phyloP scores from a whole-genome alignment of 352 stramenopile genomes.

The Detonula confervacea region DNA sequence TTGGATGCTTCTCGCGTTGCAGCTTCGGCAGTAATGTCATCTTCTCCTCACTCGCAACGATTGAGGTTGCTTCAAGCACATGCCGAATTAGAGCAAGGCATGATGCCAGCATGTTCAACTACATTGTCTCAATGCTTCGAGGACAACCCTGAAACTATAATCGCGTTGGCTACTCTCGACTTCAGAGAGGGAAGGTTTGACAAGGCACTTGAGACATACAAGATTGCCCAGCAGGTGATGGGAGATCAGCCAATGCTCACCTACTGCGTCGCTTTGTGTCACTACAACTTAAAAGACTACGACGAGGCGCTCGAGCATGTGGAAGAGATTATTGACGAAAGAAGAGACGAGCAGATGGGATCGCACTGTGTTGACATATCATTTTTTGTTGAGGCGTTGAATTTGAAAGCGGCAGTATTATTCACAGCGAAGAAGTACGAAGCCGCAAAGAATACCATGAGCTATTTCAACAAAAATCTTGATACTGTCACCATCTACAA shows the following conservation, averaged over 20 bases:
- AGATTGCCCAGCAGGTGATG: constrained; percentile 91
- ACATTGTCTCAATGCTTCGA: constrained; percentile 90
- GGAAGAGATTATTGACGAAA: constrained; percentile 93
- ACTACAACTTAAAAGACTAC: constrained; percentile 92
- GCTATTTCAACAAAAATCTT: constrained; percentile 89
- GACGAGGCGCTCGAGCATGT: constrained; percentile 91
- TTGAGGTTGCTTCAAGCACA: constrained; percentile 82
- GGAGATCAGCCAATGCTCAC: constrained; percentile 92
- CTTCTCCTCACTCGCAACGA: constrained; percentile 36
- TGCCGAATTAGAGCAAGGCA: constrained; percentile 96
- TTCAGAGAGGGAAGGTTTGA: constrained; percentile 89
- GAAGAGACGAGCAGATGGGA: constrained; percentile 91
- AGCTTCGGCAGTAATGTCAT: constrained; percentile 55
- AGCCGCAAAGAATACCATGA: constrained; percentile 88
- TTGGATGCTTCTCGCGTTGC: constrained; percentile 72
- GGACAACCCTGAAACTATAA: constrained; percentile 91
- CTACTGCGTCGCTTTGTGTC: constrained; percentile 96
- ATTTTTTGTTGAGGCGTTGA: constrained; percentile 93
- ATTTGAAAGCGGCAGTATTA: constrained; percentile 95
- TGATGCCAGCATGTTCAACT: constrained; percentile 89
- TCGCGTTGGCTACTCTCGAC: constrained; percentile 82
- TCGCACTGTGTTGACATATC: constrained; percentile 71
- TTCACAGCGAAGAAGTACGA: constrained; percentile 92
- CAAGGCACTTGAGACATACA: constrained; percentile 90
- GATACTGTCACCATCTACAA: constrained; percentile 92